A percentile compares a stretch with the other conserved stretches of the same genome.
phyloP scores from a whole-genome alignment of 73 alveolate genomes.

The Paramecium pentaurelia region DNA sequence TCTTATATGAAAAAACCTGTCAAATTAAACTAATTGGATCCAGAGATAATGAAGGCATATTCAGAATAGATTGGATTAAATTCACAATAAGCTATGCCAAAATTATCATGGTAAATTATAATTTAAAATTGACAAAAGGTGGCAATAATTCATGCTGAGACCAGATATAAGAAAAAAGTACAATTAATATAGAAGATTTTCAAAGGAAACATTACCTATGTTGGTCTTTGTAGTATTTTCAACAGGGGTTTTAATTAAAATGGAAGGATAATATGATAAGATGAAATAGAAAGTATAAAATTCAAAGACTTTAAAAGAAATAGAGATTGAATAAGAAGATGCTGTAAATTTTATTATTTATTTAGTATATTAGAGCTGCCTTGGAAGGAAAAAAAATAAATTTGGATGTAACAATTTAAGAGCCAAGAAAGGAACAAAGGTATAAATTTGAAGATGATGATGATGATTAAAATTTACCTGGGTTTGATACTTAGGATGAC shows the following conservation, averaged over 20 bases:
- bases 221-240: slow-evolving; percentile 25
- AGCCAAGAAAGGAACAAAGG: background rate
- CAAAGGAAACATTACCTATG: slow-evolving; percentile 39
- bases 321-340: slow-evolving; percentile 26
- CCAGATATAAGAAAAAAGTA: background rate
- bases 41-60: background rate
- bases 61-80: background rate
- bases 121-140: background rate
- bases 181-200: background rate
- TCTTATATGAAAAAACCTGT: background rate
- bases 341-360: background rate
- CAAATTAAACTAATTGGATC: background rate
- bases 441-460: background rate
- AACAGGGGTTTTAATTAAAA: background rate
- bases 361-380: background rate
- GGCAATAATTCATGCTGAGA: background rate
- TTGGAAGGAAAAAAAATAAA: background rate
- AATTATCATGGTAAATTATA: background rate
- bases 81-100: background rate
- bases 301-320: slow-evolving; percentile 4
- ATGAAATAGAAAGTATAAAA: slow-evolving; percentile 14
- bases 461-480: background rate
- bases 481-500: slow-evolving; percentile 38
- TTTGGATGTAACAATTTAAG: slow-evolving; percentile 33
- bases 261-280: slow-evolving; percentile 35